phyloP scores from a whole-genome alignment of 345 rosid genomes.

The sweet orange (Citrus sinensis) region DNA sequence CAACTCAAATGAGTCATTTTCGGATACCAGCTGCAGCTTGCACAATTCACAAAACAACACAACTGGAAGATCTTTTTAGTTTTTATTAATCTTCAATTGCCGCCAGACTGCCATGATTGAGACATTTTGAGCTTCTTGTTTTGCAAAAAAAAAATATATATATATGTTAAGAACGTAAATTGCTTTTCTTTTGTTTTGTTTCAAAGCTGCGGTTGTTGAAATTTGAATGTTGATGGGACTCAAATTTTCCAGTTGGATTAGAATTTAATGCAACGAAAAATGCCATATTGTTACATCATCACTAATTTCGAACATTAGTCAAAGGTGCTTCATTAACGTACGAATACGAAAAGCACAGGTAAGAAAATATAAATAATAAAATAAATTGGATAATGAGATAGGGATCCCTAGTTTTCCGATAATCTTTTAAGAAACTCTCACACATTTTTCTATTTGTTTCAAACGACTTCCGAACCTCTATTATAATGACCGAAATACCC shows the following conservation, averaged over 20 bases:
- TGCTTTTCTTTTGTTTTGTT: too few species aligned
- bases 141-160: not conserved
- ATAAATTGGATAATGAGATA: not conserved
- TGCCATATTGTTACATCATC: not conserved
- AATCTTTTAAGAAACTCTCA: too few species aligned
- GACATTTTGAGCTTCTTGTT: not conserved
- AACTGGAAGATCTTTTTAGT: not conserved
- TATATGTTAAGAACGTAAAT: not conserved
- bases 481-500: too few species aligned
- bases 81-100: not conserved
- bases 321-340: not conserved
- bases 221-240: not conserved
- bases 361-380: too few species aligned
- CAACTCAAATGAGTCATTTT: not conserved
- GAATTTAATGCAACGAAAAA: not conserved
- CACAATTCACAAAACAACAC: not conserved
- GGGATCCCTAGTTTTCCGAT: too few species aligned
- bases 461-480: not conserved
- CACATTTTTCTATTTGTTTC: too few species aligned
- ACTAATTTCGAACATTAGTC: not conserved
- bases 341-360: not conserved
- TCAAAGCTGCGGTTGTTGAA: too few species aligned
- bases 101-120: constrained; percentile 9
- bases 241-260: not conserved
- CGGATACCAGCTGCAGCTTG: not conserved